Conservation (phyloP, 228 moss, liverwort and hornwort genomes). For the Sphagnum fallax region DNA sequence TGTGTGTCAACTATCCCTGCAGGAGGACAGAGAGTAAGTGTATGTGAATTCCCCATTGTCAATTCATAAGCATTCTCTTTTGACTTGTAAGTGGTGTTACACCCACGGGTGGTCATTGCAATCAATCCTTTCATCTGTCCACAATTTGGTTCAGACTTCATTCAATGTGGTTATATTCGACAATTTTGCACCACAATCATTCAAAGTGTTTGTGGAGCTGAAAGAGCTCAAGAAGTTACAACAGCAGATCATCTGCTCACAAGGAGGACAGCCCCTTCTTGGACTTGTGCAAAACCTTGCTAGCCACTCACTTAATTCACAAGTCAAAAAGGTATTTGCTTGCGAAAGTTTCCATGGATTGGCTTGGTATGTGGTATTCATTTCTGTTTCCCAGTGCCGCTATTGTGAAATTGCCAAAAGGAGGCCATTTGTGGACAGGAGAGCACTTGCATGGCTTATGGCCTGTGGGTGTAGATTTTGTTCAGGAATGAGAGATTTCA, state of each 20-base stretch:
- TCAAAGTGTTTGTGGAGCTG: constrained; percentile 75
- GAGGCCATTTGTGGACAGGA: constrained; percentile 82
- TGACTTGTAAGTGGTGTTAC: constrained; percentile 30
- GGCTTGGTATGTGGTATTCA: constrained; percentile 61
- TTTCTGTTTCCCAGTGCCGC: constrained; percentile 54
- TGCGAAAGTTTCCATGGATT: constrained; percentile 53
- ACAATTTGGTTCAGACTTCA: constrained; percentile 78
- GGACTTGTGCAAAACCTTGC: constrained; percentile 71
- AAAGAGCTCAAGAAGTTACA: constrained; percentile 64
- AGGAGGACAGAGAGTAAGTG: constrained; percentile 69
- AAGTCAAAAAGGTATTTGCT: constrained; percentile 37
- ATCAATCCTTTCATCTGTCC: constrained; percentile 79
- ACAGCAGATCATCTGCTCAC: constrained; percentile 59
- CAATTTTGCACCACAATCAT: constrained; percentile 78
- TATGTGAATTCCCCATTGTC: constrained; percentile 83
- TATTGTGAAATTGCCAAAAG: constrained; percentile 61
- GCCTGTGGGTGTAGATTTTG: constrained; percentile 41
- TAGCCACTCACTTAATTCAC: constrained; percentile 46
- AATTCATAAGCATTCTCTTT: constrained; percentile 78
- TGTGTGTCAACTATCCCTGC: constrained; percentile 66
- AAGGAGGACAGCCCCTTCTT: constrained; percentile 72
- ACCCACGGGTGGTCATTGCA: constrained; percentile 32
- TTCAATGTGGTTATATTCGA: constrained; percentile 86
- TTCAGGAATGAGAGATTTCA: constrained; percentile 55
- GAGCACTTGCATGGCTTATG: constrained; percentile 61